Percentiles rank a stretch among this genome's conserved stretches.
Evolutionary conservation across 257 asterid species (phyloP).

Genomic region (Solanum medicagineum): DNA sequence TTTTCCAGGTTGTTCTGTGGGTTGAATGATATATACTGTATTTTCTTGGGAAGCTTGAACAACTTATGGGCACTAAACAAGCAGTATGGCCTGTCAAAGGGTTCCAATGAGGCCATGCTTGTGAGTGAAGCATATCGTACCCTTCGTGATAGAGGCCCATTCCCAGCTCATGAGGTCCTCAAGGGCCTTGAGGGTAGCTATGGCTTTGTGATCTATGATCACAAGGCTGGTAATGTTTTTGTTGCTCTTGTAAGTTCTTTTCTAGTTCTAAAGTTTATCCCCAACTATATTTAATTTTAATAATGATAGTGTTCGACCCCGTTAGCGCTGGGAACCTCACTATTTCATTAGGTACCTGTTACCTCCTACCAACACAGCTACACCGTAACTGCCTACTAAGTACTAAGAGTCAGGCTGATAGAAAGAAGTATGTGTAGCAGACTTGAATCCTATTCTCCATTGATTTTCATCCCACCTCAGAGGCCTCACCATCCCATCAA

Average conservation of each 20-base stretch:
- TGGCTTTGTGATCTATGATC: constrained; percentile 83
- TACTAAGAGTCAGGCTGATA: not conserved
- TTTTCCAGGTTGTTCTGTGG: constrained; percentile 60
- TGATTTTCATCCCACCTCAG: not conserved
- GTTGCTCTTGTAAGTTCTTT: constrained; percentile 63
- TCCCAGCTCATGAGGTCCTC: constrained; percentile 90
- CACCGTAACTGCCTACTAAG: not conserved
- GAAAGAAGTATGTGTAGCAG: not conserved
- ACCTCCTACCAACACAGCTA: not conserved
- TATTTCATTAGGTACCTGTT: not conserved
- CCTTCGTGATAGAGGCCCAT: constrained; percentile 81
- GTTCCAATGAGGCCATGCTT: constrained; percentile 57
- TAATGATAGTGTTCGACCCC: not conserved
- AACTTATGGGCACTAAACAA: constrained; percentile 59
- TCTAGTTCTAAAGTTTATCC: not conserved
- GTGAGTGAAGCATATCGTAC: constrained; percentile 81
- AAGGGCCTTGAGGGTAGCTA: constrained; percentile 82
- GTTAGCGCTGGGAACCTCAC: not conserved
- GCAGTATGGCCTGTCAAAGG: constrained; percentile 77
- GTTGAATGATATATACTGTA: constrained; percentile 71
- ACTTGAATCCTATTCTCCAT: not conserved
- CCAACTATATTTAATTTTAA: not conserved
- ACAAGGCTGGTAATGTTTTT: constrained; percentile 56
- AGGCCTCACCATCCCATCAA: not conserved
- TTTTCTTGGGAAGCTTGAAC: constrained; percentile 57